Base-by-base conservation (phyloP, 371 early-diverging fungal species). In the Thermomucor indicae-seudaticae region DNA sequence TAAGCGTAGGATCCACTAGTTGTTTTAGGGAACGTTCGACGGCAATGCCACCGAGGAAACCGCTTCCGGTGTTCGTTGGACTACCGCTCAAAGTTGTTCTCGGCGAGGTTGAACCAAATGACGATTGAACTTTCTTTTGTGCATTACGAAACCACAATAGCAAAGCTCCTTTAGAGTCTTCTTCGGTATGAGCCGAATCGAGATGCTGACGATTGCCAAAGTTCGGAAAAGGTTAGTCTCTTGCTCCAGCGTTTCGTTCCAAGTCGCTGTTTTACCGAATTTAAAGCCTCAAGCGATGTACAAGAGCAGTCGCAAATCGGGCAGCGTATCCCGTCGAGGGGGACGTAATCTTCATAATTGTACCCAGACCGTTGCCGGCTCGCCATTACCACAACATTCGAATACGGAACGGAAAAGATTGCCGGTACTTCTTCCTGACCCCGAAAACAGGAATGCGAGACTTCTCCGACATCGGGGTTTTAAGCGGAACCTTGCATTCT, bases 81-180 rank as follows among this genome's bases (percentile, higher is more conserved):
- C 43, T 37, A 24, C 28, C 24, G 31, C 48, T 23, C 7, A 12
- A 17, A 1, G 22, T 30, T 19, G 43, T 27, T 43, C 47, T 31
- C 25, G 55, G 22, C 19, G 48, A 29, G 19, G 32, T 43, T 27
- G 53, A 23, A 12, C 53, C 49, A 11, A 76, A 50, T 0, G 72
- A 64, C 1, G 61, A 69, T 27, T 64, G 59, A 0, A 76, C 69
- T 55, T 68, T 72, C 46, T 66, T 70, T 42, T 72, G 72, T 12
- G 76, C 70, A 28, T 62, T 60, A 1, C 60, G 57, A 20, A 76
- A 63, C 77, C 77, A 76, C 0, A 71, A 66, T 25, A 72, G 37
- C 24, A 76, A 47, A 4, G 70, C 70, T 3, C 72, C 66, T 43
- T 70, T 72, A 0, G 73, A 63, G 34, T 76, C 77, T 53, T 76